These are phyloP conservation scores for Crassisporium funariophilum DNA, from an alignment of 768 basidiomycete genomes.

Conservation along the genomic window DNA sequence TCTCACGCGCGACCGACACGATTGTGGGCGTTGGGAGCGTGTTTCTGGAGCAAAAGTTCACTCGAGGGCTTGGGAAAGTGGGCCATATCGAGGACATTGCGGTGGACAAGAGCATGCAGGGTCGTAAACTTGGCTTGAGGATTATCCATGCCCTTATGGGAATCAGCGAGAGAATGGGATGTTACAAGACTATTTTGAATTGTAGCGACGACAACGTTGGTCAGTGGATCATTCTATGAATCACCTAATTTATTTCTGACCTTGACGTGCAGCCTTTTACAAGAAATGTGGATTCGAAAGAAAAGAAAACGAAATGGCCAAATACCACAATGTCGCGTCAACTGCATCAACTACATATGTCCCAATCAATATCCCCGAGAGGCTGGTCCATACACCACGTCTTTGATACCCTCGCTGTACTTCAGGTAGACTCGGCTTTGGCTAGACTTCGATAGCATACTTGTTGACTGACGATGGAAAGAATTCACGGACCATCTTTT, in stretches of 20 bases:
- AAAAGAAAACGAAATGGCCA: conserved; percentile 94
- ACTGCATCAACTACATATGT: conserved; percentile 3
- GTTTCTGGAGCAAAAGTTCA: conserved; percentile 94
- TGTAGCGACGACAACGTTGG: conserved; percentile 91
- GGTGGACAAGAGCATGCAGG: conserved; percentile 85
- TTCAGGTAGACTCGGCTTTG: too few relatives aligned
- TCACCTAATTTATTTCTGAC: conserved; percentile 5
- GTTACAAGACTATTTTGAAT: conserved; percentile 98
- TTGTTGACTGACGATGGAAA: too few relatives aligned
- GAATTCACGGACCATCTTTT: too few relatives aligned
- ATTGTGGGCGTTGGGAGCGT: conserved; percentile 85
- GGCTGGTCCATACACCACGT: conserved; percentile 19
- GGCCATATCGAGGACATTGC: conserved; percentile 99
- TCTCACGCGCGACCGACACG: conserved; percentile 70
- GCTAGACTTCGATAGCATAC: too few relatives aligned
- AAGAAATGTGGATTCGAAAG: conserved; percentile 91
- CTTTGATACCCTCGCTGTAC: too few relatives aligned
- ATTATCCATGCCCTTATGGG: conserved; percentile 85
- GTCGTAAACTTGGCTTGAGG: conserved; percentile 86
- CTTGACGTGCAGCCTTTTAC: conserved; percentile 76
- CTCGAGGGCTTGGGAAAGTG: conserved; percentile 79
- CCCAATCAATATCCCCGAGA: conserved; percentile 4
- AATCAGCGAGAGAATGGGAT: conserved; percentile 77
- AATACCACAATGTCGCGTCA: conserved; percentile 25
- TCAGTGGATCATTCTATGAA: conserved; percentile 46